Evolutionary conservation across 2,329 filamentous ascomycete genomes (phyloP), one percentile per base, ranked within the genome.

Genomic region (Trichoderma koningiopsis): DNA sequence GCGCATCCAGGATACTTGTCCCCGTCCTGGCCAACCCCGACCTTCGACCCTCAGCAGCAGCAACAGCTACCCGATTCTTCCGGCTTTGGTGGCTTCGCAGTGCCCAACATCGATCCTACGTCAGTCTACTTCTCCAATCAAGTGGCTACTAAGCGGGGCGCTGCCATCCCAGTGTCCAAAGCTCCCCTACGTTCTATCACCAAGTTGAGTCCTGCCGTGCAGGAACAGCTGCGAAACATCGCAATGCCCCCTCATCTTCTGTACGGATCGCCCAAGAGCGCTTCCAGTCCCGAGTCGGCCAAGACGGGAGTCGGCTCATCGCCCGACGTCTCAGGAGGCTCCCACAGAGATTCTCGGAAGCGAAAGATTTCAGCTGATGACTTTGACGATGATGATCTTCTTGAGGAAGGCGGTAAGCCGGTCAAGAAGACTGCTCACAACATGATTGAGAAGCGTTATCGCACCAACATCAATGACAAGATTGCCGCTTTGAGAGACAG

Each of bases 371-470:
- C 89, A 0, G 85, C 84, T 61, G 86, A 88, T 64, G 75, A 80
- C 68, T 10, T 10, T 4, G 73, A 86, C 70, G 73, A 86, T 70
- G 72, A 81, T n/a, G 87, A 89, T 60, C 88, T 90, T 14, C 84
- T 88, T 57, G 81, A 85, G 35, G 79, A 87, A 62, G 86, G 85
- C 73, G 87, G 83, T 74, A 89, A 85, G 70, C 80, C 80, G 5
- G 75, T 82, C 70, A 97, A 97, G 85, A 97, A 97, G 85, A 96
- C 94, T 37, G 94, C 95, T 2, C 95, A 98, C 81, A 98, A 97
- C 80, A 96, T 98, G 86, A 97, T 98, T 72, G 95, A 98, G 82
- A 98, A 97, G 85, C 86, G 95, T 73, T 98, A 98, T 80, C 90
- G 95, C 75, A 97, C 93, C 66, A 98, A 98, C 76, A 85, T 98